Percentiles rank a stretch among this genome's conserved stretches.
Evolutionary conservation across 1,284 basidiomycete genomes (phyloP).

Genomic region (Gymnopus androsaceus): DNA sequence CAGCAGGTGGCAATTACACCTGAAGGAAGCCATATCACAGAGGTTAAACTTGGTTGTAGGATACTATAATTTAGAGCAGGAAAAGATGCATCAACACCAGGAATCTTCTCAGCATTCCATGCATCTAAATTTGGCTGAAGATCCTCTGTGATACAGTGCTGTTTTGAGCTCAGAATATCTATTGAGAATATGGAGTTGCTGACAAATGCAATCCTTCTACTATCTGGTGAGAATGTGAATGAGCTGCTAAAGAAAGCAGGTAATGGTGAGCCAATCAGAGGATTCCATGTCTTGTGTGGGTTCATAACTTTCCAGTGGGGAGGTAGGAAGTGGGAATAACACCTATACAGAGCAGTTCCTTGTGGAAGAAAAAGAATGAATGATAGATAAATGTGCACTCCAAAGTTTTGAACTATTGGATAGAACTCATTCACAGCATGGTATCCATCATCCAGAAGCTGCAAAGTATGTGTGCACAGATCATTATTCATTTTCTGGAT

Average conservation of each 20-base stretch:
- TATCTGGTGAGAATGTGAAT: constrained; percentile 1
- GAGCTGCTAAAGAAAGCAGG: not conserved
- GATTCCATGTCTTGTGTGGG: not conserved
- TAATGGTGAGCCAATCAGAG: not conserved
- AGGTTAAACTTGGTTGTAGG: not conserved
- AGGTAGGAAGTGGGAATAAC: not conserved
- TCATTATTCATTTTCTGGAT: not conserved
- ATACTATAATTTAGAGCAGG: not conserved
- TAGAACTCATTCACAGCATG: constrained; percentile 6
- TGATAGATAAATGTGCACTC: not conserved
- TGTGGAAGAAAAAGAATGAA: constrained; percentile 2
- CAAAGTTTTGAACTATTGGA: not conserved
- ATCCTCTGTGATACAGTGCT: not conserved
- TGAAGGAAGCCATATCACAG: not conserved
- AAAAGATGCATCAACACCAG: constrained; percentile 1
- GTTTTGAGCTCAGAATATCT: not conserved
- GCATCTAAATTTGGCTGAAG: not conserved
- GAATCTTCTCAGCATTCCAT: constrained; percentile 1
- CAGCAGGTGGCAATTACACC: not conserved
- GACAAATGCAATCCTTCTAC: not conserved
- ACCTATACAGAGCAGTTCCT: not conserved
- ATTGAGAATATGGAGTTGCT: not conserved
- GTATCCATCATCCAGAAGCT: constrained; percentile 1
- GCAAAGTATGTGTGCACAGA: not conserved
- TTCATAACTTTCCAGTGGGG: constrained; percentile 1